Conservation (phyloP, 768 basidiomycete genomes). For the Harrya chromipes region DNA sequence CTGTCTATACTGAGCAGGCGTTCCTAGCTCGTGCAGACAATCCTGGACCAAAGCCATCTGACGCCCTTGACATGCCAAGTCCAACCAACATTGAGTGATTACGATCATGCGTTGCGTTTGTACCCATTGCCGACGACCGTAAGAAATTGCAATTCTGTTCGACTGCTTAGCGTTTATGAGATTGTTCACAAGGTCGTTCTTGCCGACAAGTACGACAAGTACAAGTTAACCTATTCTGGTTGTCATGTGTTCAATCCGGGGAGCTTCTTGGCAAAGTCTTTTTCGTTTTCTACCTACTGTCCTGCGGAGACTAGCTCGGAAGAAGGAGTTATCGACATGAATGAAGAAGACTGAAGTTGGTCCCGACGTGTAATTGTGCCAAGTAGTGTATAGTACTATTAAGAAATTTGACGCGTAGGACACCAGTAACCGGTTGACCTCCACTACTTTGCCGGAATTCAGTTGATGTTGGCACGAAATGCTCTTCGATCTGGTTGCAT, state of each 20-base stretch:
- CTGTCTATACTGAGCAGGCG: not conserved
- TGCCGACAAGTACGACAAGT: slow-evolving; percentile 95
- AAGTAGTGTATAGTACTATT: no score
- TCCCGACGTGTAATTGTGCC: not conserved
- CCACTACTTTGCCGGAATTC: not conserved
- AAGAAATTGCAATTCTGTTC: slow-evolving; percentile 27
- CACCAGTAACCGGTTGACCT: not conserved
- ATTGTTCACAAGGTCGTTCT: slow-evolving; percentile 64
- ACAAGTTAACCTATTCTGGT: slow-evolving; percentile 94
- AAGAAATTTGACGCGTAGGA: no score
- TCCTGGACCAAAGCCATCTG: slow-evolving; percentile 95
- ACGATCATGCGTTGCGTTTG: slow-evolving; percentile 86
- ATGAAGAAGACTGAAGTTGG: slow-evolving; percentile 32
- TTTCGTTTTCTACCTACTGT: slow-evolving; percentile 88
- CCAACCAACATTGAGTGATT: slow-evolving; percentile 85
- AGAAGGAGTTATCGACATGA: slow-evolving; percentile 54
- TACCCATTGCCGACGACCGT: slow-evolving; percentile 95
- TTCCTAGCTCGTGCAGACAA: slow-evolving; percentile 86
- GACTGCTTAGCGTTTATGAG: not conserved
- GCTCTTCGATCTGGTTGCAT: slow-evolving; percentile 11
- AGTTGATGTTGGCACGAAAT: slow-evolving; percentile 26
- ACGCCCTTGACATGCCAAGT: slow-evolving; percentile 80
- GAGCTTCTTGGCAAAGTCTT: slow-evolving; percentile 78
- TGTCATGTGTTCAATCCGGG: slow-evolving; percentile 99
- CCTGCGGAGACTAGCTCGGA: slow-evolving; percentile 84